Conservation (phyloP, 257 asterid species). For the Perilla frutescens region DNA sequence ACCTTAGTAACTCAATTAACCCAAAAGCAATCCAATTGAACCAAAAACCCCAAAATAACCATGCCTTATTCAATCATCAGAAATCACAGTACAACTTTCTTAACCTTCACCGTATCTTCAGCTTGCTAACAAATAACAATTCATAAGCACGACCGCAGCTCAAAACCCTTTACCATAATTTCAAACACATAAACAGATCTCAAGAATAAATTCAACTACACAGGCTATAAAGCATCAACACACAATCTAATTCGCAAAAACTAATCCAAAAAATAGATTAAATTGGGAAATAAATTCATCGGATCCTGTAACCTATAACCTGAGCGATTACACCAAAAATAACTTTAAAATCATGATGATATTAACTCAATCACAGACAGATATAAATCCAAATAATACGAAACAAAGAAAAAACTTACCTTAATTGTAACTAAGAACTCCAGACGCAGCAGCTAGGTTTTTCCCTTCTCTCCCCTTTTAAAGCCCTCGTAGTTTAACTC, state of each 20-base stretch:
- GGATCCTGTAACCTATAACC: not conserved
- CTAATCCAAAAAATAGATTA: not conserved
- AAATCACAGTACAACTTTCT: not conserved
- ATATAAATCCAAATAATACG: constrained; percentile 16
- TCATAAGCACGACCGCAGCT: constrained; percentile 3
- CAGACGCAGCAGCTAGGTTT: constrained; percentile 38
- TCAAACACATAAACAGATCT: constrained; percentile 30
- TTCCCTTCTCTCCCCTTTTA: constrained; percentile 25
- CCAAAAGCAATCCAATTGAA: constrained; percentile 4
- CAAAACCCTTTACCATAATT: not conserved
- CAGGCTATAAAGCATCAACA: not conserved
- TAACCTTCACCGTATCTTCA: not conserved
- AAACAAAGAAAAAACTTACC: constrained; percentile 23
- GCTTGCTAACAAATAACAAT: too few species aligned
- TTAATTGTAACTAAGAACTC: constrained; percentile 10
- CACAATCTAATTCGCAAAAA: not conserved
- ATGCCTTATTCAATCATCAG: not conserved
- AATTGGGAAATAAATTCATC: constrained; percentile 1
- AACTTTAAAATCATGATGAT: not conserved
- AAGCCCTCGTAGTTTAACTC: not conserved
- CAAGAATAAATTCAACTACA: not conserved
- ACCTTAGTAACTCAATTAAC: not conserved
- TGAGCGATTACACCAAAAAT: not conserved
- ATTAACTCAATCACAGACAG: constrained; percentile 11
- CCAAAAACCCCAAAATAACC: not conserved